Percentiles rank a stretch among this genome's conserved stretches.
These are phyloP conservation scores for Yamadazyma triangularis DNA, from an alignment of 1,139 yeast species.

Conservation along the genomic window DNA sequence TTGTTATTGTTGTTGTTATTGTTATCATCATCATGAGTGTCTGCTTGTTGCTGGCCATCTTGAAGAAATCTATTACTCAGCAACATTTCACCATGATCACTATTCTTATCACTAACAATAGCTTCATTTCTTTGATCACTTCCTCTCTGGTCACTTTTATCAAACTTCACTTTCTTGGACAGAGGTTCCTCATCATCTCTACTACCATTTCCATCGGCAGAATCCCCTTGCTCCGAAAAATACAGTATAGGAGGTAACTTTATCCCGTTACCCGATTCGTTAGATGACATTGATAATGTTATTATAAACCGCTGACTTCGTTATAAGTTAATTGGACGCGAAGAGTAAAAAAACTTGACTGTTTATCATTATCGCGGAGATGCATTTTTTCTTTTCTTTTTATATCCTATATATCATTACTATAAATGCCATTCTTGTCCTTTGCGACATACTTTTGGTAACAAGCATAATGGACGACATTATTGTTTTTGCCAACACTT, in stretches of 20 bases:
- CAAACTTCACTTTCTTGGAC: constrained; percentile 7
- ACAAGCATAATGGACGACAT: constrained; percentile 72
- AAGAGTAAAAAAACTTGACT: too few species aligned
- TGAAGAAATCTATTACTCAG: too few species aligned
- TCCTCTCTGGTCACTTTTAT: constrained; percentile 1
- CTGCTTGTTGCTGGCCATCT: neutral
- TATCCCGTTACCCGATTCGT: neutral
- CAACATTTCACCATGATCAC: too few species aligned
- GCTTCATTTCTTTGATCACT: neutral
- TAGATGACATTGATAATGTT: neutral
- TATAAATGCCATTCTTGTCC: neutral
- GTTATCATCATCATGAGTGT: neutral
- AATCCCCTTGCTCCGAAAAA: neutral
- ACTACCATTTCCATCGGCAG: neutral
- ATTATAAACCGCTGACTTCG: too few species aligned
- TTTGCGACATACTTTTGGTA: constrained; percentile 1
- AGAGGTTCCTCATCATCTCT: constrained; percentile 2
- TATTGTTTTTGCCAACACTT: constrained; percentile 46
- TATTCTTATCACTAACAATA: neutral
- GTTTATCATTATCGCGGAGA: too few species aligned
- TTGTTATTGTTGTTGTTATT: neutral
- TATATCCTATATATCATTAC: too few species aligned
- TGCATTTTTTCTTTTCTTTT: too few species aligned
- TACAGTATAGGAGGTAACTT: neutral
- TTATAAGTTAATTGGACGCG: too few species aligned